Percentiles rank a stretch among this genome's conserved stretches.
Evolutionary conservation across 2,329 filamentous ascomycete genomes (phyloP).

Genomic region (Proliferodiscus dingleyae): DNA sequence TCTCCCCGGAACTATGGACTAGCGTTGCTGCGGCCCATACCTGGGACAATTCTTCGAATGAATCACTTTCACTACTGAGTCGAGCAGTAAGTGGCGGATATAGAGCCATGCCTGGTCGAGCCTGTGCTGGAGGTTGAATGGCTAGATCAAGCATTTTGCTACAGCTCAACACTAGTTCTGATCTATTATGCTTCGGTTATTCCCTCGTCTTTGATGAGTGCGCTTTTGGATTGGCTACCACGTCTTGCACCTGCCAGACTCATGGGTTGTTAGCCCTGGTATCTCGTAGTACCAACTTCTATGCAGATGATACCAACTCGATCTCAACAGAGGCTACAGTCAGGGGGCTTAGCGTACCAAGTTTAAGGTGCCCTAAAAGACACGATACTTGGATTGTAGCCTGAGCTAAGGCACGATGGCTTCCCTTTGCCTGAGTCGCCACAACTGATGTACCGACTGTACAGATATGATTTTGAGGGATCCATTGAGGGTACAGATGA

Average conservation of each 20-base stretch:
- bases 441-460: too few species aligned
- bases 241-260: background rate
- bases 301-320: background rate
- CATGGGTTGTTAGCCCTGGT: background rate
- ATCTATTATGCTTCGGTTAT: background rate
- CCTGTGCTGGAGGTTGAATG: slow-evolving; percentile 26
- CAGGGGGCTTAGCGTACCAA: background rate
- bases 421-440: too few species aligned
- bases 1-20: slow-evolving; percentile 24
- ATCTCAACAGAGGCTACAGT: background rate
- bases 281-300: background rate
- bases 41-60: slow-evolving; percentile 25
- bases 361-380: background rate
- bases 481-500: too few species aligned
- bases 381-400: background rate
- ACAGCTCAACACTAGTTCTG: background rate
- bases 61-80: slow-evolving; percentile 22
- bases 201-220: background rate
- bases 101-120: slow-evolving; percentile 20
- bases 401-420: background rate
- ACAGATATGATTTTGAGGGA: too few species aligned
- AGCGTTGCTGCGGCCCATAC: slow-evolving; percentile 28
- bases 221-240: background rate
- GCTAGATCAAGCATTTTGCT: slow-evolving; percentile 21
- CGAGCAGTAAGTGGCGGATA: slow-evolving; percentile 27